Evolutionary conservation across 1,284 basidiomycete genomes (phyloP), one percentile per base, ranked within the genome.

Genomic region (Cryptococcus neoformans): DNA sequence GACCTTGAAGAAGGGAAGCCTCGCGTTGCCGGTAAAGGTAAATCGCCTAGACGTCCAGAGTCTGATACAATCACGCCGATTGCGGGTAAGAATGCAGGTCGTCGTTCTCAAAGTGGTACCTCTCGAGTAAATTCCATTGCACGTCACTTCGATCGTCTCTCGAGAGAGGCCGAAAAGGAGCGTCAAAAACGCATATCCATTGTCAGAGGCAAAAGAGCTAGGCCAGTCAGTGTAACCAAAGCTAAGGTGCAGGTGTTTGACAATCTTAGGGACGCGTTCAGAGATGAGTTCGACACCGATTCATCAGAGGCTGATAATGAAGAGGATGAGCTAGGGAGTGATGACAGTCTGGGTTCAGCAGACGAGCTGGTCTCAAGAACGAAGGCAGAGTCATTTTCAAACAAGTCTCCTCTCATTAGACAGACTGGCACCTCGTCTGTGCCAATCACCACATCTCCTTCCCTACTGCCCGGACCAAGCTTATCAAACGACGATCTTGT

Each of bases 191-290:
- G 78, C n/a, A 67, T 81, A 12, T 69, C 74, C 8, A 58, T 74
- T 7, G 72, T 93, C 65, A 84, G 92, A n/a, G 88, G 89, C 12
- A 88, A 87, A 62, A 85, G 90, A 45, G 91, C 92, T n/a, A 86
- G 95, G 41, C 95, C 96, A 2, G 92, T 99, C 7, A 89, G 89
- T 6, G 87, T 88, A 38, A 89, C 93, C 3, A 85, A 88, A 54
- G 92, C 92, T 6, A 92, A 87, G 59, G 90, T 98, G 0, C 87
- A 94, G 70, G 85, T 98, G 41, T 85, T 97, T 48, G 87, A 90
- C 63, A 96, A 90, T 67, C 85, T 97, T 61, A 87, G 90, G 68
- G 93, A 97, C 68, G 94, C 91, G 0, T 90, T 97, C 67, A 84
- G 85, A 58, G 93, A 96, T 67, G 89, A 94, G 64, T 88, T 87